phyloP scores from a whole-genome alignment of 1,284 basidiomycete genomes.

The Cutaneotrichosporon arboriforme region DNA sequence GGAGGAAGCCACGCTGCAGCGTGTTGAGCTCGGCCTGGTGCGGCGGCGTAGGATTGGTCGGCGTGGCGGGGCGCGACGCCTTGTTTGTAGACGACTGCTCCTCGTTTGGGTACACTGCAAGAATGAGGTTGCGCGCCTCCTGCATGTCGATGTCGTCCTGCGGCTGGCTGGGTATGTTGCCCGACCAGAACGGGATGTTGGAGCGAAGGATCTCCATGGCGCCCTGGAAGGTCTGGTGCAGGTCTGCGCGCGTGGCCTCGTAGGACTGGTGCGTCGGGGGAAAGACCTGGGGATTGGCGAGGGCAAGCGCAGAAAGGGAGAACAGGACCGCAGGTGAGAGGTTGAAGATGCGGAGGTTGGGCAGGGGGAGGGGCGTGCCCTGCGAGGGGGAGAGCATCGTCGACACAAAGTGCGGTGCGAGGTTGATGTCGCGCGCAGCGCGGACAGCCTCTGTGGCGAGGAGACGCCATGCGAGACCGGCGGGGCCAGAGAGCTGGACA shows the following conservation, averaged over 20 bases:
- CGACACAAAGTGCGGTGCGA: slow-evolving; percentile 45
- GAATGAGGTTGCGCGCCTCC: slow-evolving; percentile 42
- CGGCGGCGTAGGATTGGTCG: slow-evolving; percentile 42
- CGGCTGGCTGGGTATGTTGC: slow-evolving; percentile 31
- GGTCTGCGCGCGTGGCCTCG: slow-evolving; percentile 32
- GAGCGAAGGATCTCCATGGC: slow-evolving; percentile 38
- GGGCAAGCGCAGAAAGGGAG: slow-evolving; percentile 39
- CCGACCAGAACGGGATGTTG: slow-evolving; percentile 38
- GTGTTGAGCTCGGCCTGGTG: slow-evolving; percentile 40
- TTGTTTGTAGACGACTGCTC: slow-evolving; percentile 19
- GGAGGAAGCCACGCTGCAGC: slow-evolving; percentile 36
- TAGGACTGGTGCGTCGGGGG: slow-evolving; percentile 33
- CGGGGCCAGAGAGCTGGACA: slow-evolving; percentile 32
- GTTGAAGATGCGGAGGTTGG: slow-evolving; percentile 41
- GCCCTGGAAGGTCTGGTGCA: slow-evolving; percentile 38
- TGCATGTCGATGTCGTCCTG: slow-evolving; percentile 41
- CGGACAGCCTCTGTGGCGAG: slow-evolving; percentile 43
- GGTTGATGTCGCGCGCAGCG: slow-evolving; percentile 43
- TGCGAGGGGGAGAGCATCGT: slow-evolving; percentile 44
- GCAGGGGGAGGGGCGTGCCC: slow-evolving; percentile 40
- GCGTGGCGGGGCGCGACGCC: slow-evolving; percentile 36
- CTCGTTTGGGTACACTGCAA: slow-evolving; percentile 41
- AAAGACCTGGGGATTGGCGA: slow-evolving; percentile 43
- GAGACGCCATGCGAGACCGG: slow-evolving; percentile 44
- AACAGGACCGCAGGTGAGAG: slow-evolving; percentile 41